A percentile compares a stretch with the other conserved stretches of the same genome.
Conservation (phyloP, 345 rosid species). For the Populus deltoides region DNA sequence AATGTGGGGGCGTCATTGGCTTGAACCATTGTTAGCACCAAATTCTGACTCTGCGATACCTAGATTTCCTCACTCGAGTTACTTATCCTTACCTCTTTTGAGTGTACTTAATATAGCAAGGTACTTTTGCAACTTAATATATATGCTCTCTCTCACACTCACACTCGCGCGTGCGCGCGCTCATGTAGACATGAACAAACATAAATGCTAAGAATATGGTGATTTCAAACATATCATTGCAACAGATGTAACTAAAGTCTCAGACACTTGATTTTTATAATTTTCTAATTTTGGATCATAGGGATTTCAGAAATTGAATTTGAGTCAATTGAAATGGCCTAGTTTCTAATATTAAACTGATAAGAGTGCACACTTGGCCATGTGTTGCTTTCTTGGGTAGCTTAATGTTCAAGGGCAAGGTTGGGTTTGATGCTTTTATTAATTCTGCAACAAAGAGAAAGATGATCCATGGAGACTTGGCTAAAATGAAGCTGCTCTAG, state of each 20-base stretch:
- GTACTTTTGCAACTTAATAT: constrained; percentile 32
- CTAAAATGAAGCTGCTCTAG: not conserved
- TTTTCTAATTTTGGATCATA: not conserved
- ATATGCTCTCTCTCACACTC: not conserved
- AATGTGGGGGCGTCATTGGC: constrained; percentile 99
- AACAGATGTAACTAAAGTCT: not conserved
- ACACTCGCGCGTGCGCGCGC: no score
- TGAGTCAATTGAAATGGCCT: not conserved
- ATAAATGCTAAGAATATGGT: not conserved
- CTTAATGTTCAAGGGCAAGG: not conserved
- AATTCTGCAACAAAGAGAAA: not conserved
- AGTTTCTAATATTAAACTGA: not conserved
- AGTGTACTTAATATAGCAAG: constrained; percentile 92
- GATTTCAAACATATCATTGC: not conserved
- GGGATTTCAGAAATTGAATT: not conserved
- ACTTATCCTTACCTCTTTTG: constrained; percentile 81
- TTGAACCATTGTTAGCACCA: constrained; percentile 77
- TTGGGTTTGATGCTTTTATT: not conserved
- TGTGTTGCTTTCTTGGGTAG: not conserved
- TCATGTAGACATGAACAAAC: not conserved
- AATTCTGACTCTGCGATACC: constrained; percentile 66
- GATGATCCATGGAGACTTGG: not conserved
- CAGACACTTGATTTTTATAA: not conserved
- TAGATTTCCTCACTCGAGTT: constrained; percentile 70
- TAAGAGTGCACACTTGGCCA: not conserved